A percentile compares a stretch with the other conserved stretches of the same genome.
phyloP scores from a whole-genome alignment of 2,329 filamentous ascomycete genomes.

The Diaporthe helianthi region DNA sequence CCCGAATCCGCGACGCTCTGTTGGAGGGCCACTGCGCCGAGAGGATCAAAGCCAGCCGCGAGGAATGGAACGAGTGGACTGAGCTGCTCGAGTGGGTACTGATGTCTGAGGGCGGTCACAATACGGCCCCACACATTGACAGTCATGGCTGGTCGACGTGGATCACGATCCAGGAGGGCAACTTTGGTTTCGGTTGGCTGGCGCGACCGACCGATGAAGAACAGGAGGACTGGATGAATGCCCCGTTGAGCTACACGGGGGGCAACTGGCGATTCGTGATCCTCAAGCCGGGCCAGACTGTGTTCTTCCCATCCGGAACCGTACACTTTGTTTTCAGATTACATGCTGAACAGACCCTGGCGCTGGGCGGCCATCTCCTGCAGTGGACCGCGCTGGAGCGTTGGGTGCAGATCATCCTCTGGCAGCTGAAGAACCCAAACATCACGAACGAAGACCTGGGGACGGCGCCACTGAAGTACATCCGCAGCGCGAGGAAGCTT shows the following conservation, averaged over 20 bases:
- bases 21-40: slow-evolving; percentile 48
- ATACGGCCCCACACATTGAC: slow-evolving; percentile 45
- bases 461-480: slow-evolving; percentile 32
- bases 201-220: slow-evolving; percentile 40
- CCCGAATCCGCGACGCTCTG: slow-evolving; percentile 40
- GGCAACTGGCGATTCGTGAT: slow-evolving; percentile 44
- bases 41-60: slow-evolving; percentile 38
- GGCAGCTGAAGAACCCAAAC: slow-evolving; percentile 41
- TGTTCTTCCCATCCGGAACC: slow-evolving; percentile 45
- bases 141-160: slow-evolving; percentile 45
- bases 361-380: slow-evolving; percentile 44
- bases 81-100: slow-evolving; percentile 45
- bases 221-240: slow-evolving; percentile 39
- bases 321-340: slow-evolving; percentile 46
- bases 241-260: slow-evolving; percentile 38
- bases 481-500: slow-evolving; percentile 31
- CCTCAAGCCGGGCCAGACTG: slow-evolving; percentile 44
- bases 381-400: slow-evolving; percentile 44
- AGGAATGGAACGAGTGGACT: slow-evolving; percentile 45
- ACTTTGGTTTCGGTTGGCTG: slow-evolving; percentile 45
- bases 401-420: slow-evolving; percentile 42
- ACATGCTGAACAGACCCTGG: slow-evolving; percentile 41
- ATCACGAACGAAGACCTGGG: slow-evolving; percentile 44
- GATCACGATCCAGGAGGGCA: slow-evolving; percentile 44
- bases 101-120: slow-evolving; percentile 44